Base-by-base conservation (phyloP, 2,329 filamentous ascomycete species). In the Leptographium procerum region DNA sequence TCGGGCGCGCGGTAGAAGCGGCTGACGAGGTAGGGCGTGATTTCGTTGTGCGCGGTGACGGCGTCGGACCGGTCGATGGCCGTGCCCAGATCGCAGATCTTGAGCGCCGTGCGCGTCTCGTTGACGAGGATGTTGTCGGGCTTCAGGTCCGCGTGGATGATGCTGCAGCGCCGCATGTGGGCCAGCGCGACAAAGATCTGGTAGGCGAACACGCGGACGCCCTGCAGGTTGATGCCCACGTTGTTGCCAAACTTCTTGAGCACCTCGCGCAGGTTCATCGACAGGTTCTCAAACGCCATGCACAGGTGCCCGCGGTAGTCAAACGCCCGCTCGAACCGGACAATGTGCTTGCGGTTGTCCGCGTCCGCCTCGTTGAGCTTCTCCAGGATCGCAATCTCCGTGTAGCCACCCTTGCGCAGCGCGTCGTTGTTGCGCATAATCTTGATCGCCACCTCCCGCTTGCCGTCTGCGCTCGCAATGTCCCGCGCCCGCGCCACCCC, bases 1-100 rank as follows among this genome's bases (percentile, higher is more conserved):
- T 99, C 94, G 2, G 95, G 94, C 4, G 94, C 94, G 61, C 94
- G 87, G 71, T 99, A 99, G 73, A 97, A 99, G 58, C 95, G 87
- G 75, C 91, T 96, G 68, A 97, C 91, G 1, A 99, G 85, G 69
- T 97, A 97, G 14, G 91, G 91, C 1, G 91, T 96, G 62, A 95
- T 88, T 67, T 96, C 90, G 63, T 88, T 94, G 59, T 83, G 79
- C 11, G 80, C 78, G n/a, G 79, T 83, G 24, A 80, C 80, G 1
- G 81, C 81, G 65, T 99, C 94, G 14, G 88, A 87, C 57, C 87
- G 85, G 67, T 96, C 88, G 59, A 92, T 92, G 31, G 94, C 94
- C n/a, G 94, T 97, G 57, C 94, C 94, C 68, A 99, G 75, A 77
- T 99, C 94, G 70, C 91, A 96, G 57, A 99, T 89, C 72, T 99